Conservation (phyloP, 495 filamentous ascomycete genomes). For the Amorphotheca resinae region DNA sequence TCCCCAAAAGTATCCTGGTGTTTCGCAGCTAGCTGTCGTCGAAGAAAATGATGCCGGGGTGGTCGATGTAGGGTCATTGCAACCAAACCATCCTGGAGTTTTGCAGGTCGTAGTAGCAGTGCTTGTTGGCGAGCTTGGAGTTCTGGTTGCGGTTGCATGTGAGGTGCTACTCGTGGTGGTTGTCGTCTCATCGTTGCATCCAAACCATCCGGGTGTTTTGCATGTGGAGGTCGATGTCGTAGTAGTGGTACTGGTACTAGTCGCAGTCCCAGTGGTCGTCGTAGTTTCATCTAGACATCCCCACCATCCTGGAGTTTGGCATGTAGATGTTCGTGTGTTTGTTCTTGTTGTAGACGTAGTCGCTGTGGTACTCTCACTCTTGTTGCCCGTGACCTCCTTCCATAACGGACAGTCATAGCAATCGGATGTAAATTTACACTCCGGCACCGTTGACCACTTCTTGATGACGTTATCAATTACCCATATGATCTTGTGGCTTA, state of each 20-base stretch:
- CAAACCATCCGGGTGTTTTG: constrained; percentile 51
- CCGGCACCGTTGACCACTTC: constrained; percentile 63
- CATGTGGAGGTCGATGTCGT: constrained; percentile 42
- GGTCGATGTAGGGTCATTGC: constrained; percentile 35
- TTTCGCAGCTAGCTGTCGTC: constrained; percentile 30
- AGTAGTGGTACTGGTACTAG: constrained; percentile 32
- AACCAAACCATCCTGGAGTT: constrained; percentile 52
- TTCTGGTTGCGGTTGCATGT: constrained; percentile 27
- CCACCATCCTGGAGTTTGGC: constrained; percentile 81
- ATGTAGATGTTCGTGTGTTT: constrained; percentile 66
- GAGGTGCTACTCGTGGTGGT: constrained; percentile 20
- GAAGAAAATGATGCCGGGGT: constrained; percentile 23
- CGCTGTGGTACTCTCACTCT: constrained; percentile 56
- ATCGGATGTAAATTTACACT: constrained; percentile 57
- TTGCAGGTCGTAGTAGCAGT: constrained; percentile 44
- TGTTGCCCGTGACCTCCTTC: constrained; percentile 90
- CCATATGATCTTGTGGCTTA: constrained; percentile 70
- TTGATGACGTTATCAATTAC: constrained; percentile 80
- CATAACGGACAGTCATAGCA: constrained; percentile 86
- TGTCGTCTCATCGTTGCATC: constrained; percentile 29
- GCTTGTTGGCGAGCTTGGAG: constrained; percentile 30
- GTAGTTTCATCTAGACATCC: constrained; percentile 54
- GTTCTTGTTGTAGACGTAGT: constrained; percentile 54
- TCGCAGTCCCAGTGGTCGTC: constrained; percentile 33
- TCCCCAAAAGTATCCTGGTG: constrained; percentile 41